phyloP scores from a whole-genome alignment of 2,329 filamentous ascomycete genomes.

The Arthrobotrys musiformis region DNA sequence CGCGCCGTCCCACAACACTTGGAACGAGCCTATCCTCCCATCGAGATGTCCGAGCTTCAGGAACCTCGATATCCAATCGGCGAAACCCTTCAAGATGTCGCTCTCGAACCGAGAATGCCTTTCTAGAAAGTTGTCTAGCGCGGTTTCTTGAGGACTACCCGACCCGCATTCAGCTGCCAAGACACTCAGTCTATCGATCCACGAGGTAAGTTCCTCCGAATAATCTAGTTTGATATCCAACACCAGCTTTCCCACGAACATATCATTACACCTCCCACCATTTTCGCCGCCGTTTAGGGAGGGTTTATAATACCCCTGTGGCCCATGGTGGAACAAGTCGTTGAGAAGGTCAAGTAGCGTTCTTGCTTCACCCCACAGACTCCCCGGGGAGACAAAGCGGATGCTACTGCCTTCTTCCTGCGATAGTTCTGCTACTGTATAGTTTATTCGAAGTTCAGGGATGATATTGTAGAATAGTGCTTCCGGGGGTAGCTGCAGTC shows the following conservation, averaged over 20 bases:
- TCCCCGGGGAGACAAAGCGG: neutral
- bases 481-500: conserved; percentile 18
- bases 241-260: conserved; percentile 5
- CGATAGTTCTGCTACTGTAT: neutral
- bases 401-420: no score
- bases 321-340: conserved; percentile 22
- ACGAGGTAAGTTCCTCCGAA: neutral
- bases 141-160: no score
- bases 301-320: conserved; percentile 9
- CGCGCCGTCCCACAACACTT: neutral
- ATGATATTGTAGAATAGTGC: conserved; percentile 19
- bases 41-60: neutral
- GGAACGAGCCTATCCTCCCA: neutral
- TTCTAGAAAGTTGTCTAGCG: neutral
- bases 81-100: neutral
- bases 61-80: neutral
- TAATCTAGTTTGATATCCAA: neutral
- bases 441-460: conserved; percentile 23
- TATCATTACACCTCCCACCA: neutral
- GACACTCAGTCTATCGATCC: no score
- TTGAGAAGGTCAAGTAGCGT: conserved; percentile 3
- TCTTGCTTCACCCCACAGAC: neutral
- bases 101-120: neutral
- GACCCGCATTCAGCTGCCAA: neutral
- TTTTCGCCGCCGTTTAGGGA: neutral